Percentiles rank a stretch among this genome's conserved stretches.
phyloP scores from a whole-genome alignment of 2,329 filamentous ascomycete genomes.

The Stagonosporopsis chrysanthemi region DNA sequence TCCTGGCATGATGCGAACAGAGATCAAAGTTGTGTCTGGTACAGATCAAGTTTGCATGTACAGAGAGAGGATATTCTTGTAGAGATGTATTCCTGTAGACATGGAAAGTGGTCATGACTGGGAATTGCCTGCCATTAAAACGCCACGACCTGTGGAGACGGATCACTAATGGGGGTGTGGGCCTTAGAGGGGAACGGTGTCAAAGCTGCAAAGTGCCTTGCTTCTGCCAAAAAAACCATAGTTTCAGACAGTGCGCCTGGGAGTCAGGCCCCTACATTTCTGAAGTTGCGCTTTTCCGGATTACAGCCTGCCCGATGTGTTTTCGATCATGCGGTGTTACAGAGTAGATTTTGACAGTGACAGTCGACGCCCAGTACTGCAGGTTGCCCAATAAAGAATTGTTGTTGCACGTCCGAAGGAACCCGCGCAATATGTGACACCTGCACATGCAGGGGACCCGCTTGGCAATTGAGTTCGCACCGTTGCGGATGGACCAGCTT shows the following conservation, averaged over 20 bases:
- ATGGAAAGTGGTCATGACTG: slow-evolving; percentile 4
- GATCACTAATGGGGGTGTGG: neutral
- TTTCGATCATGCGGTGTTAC: slow-evolving; percentile 5
- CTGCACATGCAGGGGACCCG: neutral
- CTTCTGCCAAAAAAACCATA: slow-evolving; percentile 14
- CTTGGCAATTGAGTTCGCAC: slow-evolving; percentile 1
- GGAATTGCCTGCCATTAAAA: slow-evolving; percentile 33
- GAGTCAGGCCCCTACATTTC: neutral
- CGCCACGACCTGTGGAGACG: slow-evolving; percentile 16
- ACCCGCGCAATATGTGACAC: neutral
- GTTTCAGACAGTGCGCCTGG: slow-evolving; percentile 13
- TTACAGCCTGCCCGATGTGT: neutral
- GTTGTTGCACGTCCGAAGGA: neutral
- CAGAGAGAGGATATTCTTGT: neutral
- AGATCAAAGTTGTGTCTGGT: neutral
- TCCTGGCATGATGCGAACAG: slow-evolving; percentile 36
- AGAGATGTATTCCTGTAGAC: neutral
- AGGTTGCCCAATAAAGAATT: neutral
- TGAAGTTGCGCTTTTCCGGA: neutral
- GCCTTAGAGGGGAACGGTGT: neutral
- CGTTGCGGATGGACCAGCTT: neutral
- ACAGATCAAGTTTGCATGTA: neutral
- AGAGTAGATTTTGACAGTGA: slow-evolving; percentile 9
- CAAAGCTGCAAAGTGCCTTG: slow-evolving; percentile 2
- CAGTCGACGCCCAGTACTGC: neutral